Percentiles rank a stretch among this genome's conserved stretches.
These are phyloP conservation scores for Pichia sp. DNA, from an alignment of 1,139 yeast genomes.

Conservation along the genomic window DNA sequence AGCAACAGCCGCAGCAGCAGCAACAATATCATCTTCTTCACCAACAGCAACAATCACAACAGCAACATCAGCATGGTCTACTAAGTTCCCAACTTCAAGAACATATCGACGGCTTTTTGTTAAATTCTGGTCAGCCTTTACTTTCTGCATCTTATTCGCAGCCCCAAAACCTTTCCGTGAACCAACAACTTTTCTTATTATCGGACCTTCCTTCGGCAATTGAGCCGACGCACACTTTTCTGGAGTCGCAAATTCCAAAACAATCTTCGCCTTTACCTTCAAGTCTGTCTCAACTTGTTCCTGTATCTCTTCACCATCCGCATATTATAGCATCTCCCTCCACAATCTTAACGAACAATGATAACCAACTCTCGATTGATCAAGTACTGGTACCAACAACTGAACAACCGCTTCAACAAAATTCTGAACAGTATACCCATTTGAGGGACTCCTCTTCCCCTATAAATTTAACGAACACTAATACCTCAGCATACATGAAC, in stretches of 20 bases:
- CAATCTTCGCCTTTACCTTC: not conserved
- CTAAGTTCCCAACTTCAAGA: conserved; percentile 3
- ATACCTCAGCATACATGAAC: conserved; percentile 3
- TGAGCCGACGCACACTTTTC: conserved; percentile 11
- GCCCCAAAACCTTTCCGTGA: not conserved
- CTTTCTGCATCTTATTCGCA: conserved; percentile 3
- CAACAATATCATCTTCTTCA: conserved; percentile 3
- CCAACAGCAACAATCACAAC: conserved; percentile 9
- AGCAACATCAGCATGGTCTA: not conserved
- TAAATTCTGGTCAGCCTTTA: conserved; percentile 7
- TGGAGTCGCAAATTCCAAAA: not conserved
- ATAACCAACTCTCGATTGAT: conserved; percentile 2
- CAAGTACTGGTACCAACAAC: not conserved
- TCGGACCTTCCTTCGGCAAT: conserved; percentile 16
- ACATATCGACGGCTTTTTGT: conserved; percentile 3
- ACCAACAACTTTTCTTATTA: conserved; percentile 12
- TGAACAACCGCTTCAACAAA: not conserved
- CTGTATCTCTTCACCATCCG: conserved; percentile 3
- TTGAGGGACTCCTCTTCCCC: not conserved
- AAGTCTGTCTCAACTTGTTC: conserved; percentile 8
- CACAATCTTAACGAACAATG: not conserved
- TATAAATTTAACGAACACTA: not conserved
- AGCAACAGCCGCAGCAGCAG: not conserved
- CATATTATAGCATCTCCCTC: conserved; percentile 5
- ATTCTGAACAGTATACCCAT: not conserved